phyloP scores from a whole-genome alignment of 2,329 filamentous ascomycete species.

The Didymella exigua region DNA sequence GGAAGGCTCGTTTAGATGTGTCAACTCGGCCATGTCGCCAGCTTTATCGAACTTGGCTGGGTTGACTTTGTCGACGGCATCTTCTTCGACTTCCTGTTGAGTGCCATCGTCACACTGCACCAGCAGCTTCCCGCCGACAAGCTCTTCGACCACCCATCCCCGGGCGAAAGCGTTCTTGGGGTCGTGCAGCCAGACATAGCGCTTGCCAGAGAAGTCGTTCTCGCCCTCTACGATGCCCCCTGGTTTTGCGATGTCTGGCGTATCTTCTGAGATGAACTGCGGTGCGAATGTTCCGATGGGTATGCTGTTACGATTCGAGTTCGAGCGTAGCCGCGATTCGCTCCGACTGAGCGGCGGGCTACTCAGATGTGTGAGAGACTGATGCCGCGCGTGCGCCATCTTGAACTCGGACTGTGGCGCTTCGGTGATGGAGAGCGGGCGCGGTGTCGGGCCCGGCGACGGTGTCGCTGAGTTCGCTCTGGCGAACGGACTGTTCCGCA shows the following conservation, averaged over 20 bases:
- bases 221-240: constrained; percentile 83
- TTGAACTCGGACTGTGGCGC: constrained; percentile 40
- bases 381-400: constrained; percentile 67
- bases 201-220: constrained; percentile 97
- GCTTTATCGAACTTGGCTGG: constrained; percentile 99
- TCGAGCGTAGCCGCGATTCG: constrained; percentile 55
- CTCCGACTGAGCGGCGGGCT: constrained; percentile 39
- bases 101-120: constrained; percentile 96
- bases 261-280: constrained; percentile 87
- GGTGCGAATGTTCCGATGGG: constrained; percentile 89
- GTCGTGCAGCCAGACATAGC: constrained; percentile 97
- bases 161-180: constrained; percentile 85
- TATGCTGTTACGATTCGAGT: constrained; percentile 68
- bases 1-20: constrained; percentile 95
- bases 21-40: constrained; percentile 98
- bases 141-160: constrained; percentile 87
- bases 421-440: constrained; percentile 60
- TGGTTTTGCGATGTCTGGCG: constrained; percentile 64
- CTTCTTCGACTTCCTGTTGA: constrained; percentile 84
- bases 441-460: constrained; percentile 74
- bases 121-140: constrained; percentile 69
- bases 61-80: constrained; percentile 97
- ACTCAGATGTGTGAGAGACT: constrained; percentile 64
- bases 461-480: constrained; percentile 66
- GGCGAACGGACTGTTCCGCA: constrained; percentile 73